Evolutionary conservation across 805 yeast genomes (phyloP), one percentile per base, ranked within the genome.

Genomic region (Pichia paraexigua): DNA sequence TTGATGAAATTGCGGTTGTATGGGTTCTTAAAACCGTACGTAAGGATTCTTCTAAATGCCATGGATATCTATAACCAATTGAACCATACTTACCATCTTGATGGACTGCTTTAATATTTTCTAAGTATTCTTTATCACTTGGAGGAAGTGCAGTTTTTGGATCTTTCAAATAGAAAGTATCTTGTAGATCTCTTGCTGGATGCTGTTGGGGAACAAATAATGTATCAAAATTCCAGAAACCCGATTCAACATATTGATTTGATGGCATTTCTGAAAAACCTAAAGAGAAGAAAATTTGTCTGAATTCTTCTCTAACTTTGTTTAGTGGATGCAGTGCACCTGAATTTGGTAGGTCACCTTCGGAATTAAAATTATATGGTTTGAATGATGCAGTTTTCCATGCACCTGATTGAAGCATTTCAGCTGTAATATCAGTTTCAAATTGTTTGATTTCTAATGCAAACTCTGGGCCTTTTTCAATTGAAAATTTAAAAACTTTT

Each of bases 221-320:
- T 4, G 99, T 82, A 69, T 94, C 99, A 66, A 94, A 94, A 72
- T 94, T 94, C 99, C 99, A 94, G 82, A 94, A 94, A 5, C 98
- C 98, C 18, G 94, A 80, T 67, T 94, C 99, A 49, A 94, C 99
- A 68, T 91, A 94, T 70, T 92, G 97, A 70, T 92, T 92, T 25
- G 99, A 85, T 54, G 99, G 97, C 99, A 94, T 94, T 74, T 94
- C 99, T 28, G 94, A 82, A 82, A 94, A 94, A 9, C 99, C 99
- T 91, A 94, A 83, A 40, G 94, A 83, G 73, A 94, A 92, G 81
- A 94, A 94, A 65, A 94, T 92, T 70, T 91, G 96, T 73, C 99
- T 81, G 73, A 94, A 94, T 71, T 94, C 99, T 71, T 92, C 97
- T 65, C 97, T 82, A 53, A 94, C 98, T 71, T 94, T 94, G 75